Evolutionary conservation across 345 rosid genomes (phyloP).

Genomic region (Moricandia moricandioides): DNA sequence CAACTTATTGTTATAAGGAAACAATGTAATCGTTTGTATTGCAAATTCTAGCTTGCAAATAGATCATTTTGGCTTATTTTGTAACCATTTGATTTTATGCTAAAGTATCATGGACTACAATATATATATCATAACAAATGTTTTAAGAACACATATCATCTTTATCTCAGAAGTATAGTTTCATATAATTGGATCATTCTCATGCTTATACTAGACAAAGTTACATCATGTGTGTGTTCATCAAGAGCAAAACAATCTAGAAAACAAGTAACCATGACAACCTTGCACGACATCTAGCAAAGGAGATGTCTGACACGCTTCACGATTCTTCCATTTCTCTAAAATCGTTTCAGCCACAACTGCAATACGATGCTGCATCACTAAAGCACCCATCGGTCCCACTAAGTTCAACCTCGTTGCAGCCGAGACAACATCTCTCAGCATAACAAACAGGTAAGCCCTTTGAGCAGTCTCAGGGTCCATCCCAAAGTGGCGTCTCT

Average conservation of each 20-base stretch:
- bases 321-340: slow-evolving; percentile 65
- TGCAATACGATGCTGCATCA: slow-evolving; percentile 73
- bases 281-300: slow-evolving; percentile 72
- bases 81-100: neutral
- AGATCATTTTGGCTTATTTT: neutral
- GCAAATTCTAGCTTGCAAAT: neutral
- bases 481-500: slow-evolving; percentile 42
- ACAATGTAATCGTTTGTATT: neutral
- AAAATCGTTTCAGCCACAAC: slow-evolving; percentile 53
- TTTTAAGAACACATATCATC: too few relatives aligned
- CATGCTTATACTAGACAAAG: too few relatives aligned
- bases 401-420: slow-evolving; percentile 64
- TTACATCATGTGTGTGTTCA: neutral
- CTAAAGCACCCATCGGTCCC: slow-evolving; percentile 73
- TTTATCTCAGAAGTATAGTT: too few relatives aligned
- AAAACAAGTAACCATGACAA: slow-evolving; percentile 74
- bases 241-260: slow-evolving; percentile 41
- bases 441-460: too few relatives aligned
- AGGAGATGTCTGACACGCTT: slow-evolving; percentile 82
- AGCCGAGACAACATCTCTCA: too few relatives aligned
- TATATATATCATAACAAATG: neutral
- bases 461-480: too few relatives aligned
- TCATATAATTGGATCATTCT: too few relatives aligned
- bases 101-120: neutral
- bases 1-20: neutral